Evolutionary conservation across 2,329 filamentous ascomycete genomes (phyloP), one percentile per base, ranked within the genome.

Genomic region (Colletotrichum acutatum): DNA sequence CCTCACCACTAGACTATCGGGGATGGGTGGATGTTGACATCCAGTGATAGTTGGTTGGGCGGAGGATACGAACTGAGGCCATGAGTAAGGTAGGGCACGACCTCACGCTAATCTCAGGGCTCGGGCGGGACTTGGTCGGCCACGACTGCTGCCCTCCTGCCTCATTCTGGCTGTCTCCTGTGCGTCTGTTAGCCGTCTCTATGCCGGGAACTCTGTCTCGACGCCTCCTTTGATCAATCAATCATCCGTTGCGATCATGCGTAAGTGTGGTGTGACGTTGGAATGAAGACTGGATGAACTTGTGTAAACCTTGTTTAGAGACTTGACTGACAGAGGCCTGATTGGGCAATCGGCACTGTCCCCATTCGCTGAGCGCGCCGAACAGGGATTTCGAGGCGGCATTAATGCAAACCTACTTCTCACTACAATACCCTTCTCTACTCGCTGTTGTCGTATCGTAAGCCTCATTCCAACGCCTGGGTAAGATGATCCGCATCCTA

Each of bases 1-100:
- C 58, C 66, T 69, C 59, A 69, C 66, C 66, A 69, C 66, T 69
- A 69, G 66, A 69, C 66, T 69, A 69, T 69, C 66, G 59, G 57
- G 66, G 66, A 69, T 58, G n/a, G 11, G 59, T 24, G 46, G 52
- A 58, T 58, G 2, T 28, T n/a, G 16, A 4, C 42, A 49, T 49
- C 42, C 42, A 49, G 8, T 59, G 22, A 26, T 59, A 49, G 42
- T 22, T n/a, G 19, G 19, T 49, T 49, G 19, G 8, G 19, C n/a
- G 0, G 19, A 3, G 0, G 2, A 5, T 0, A 7, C 0, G 42
- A 11, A 1, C 4, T n/a, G 8, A n/a, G 42, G 8, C 7, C 7
- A n/a, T 49, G 22, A 49, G 19, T 22, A 49, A 11, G 19, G 19
- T 22, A 9, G 19, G 42, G 7, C 8, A 49, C 8, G 8, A 49